Conservation (phyloP, 345 rosid genomes). For the Carallia pectinifolia region DNA sequence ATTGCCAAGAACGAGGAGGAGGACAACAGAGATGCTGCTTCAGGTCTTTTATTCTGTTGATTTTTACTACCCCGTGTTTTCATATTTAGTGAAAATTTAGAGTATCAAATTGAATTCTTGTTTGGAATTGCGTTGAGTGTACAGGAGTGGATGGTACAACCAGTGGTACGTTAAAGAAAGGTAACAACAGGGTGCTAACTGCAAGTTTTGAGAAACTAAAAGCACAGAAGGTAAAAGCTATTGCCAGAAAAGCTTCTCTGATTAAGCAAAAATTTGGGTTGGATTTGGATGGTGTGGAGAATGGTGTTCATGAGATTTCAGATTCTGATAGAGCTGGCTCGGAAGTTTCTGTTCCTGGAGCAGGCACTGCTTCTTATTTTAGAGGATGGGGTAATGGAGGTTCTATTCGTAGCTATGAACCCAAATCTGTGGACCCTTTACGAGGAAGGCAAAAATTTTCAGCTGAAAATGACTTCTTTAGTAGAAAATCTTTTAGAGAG, state of each 20-base stretch:
- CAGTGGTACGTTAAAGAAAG: slow-evolving; percentile 17
- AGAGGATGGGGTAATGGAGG: slow-evolving; percentile 57
- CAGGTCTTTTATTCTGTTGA: no score
- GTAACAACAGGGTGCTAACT: slow-evolving; percentile 16
- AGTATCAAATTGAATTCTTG: no score
- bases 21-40: no score
- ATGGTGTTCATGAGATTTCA: background rate
- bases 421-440: slow-evolving; percentile 24
- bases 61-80: no score
- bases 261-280: slow-evolving; percentile 30
- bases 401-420: slow-evolving; percentile 12
- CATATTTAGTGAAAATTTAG: no score
- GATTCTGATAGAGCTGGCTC: slow-evolving; percentile 20
- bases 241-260: slow-evolving; percentile 43
- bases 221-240: slow-evolving; percentile 55
- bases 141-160: background rate
- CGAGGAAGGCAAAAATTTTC: slow-evolving; percentile 30
- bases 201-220: slow-evolving; percentile 56
- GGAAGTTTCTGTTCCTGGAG: slow-evolving; percentile 29
- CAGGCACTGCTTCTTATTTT: slow-evolving; percentile 36
- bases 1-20: no score
- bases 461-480: slow-evolving; percentile 56
- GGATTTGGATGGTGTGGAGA: background rate
- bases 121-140: no score
- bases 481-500: slow-evolving; percentile 62